Evolutionary conservation across 1,139 yeast genomes (phyloP), one percentile per base, ranked within the genome.

Genomic region (Taphrina confusa): DNA sequence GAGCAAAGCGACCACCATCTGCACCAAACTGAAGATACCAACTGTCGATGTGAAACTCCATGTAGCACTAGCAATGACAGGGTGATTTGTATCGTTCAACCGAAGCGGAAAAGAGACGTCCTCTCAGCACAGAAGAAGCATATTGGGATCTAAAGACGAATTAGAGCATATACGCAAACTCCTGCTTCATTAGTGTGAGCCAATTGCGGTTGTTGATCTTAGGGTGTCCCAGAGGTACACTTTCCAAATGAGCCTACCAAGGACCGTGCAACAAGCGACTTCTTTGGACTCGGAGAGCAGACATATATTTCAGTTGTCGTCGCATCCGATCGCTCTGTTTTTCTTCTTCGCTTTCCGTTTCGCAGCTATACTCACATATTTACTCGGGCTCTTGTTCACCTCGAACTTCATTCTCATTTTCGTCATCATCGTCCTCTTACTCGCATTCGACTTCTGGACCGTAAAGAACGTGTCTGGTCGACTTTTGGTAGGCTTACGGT

Each of bases 381-480:
- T 87, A 11, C 83, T 87, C 66, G 95, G 95, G 0, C 75, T 82
- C 65, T 72, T 87, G 54, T 80, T 87, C 69, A 82, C 86, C 30
- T 79, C 79, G 61, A 78, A 80, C 66, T 86, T 85, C 69, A 85
- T 88, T 9, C 76, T 88, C 52, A 83, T 88, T 67, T 92, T 92
- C 75, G 90, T 92, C 30, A 71, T 83, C 9, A 83, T 89, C 47
- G 82, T 90, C 4, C 75, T 92, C 23, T 75, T 90, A 30, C 78
- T 88, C 28, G 86, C 95, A 0, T 89, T 89, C 1, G 98, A 92
- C 71, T 92, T 92, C 70, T 92, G 97, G 95, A 86, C 88, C 69
- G 83, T 89, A 45, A 92, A 92, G 70, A 92, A 92, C 71, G 87
- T 92, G 14, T 78, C 95, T 14, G 98, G 98, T 0, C 77, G 97